Evolutionary conservation across 495 filamentous ascomycete genomes (phyloP).

Genomic region (Hypoxylon trugodes): DNA sequence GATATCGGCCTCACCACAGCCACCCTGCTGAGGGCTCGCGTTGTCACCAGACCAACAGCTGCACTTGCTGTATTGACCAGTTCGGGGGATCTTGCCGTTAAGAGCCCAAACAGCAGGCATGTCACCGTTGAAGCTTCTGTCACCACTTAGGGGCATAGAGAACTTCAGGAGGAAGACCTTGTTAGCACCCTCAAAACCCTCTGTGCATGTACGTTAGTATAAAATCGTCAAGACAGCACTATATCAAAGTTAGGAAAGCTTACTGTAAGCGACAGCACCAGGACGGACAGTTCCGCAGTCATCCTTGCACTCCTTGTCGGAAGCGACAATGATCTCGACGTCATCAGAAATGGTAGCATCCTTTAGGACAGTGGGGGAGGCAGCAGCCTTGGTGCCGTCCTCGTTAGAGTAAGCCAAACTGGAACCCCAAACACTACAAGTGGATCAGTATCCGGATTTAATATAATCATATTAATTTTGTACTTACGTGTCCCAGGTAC

Average conservation of each 20-base stretch:
- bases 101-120: slow-evolving; percentile 76
- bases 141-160: slow-evolving; percentile 65
- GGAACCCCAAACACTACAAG: slow-evolving; percentile 63
- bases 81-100: slow-evolving; percentile 73
- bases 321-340: slow-evolving; percentile 69
- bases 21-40: slow-evolving; percentile 42
- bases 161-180: slow-evolving; percentile 76
- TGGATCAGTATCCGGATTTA: slow-evolving; percentile 8
- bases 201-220: slow-evolving; percentile 48
- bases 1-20: slow-evolving; percentile 77
- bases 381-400: slow-evolving; percentile 58
- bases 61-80: slow-evolving; percentile 70
- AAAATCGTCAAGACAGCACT: not conserved
- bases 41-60: slow-evolving; percentile 67
- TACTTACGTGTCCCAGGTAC: slow-evolving; percentile 64
- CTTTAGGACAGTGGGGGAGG: slow-evolving; percentile 59
- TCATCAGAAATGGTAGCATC: slow-evolving; percentile 62
- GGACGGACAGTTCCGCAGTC: slow-evolving; percentile 66
- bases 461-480: not conserved
- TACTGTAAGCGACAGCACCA: slow-evolving; percentile 69
- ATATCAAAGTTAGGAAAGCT: slow-evolving; percentile 40
- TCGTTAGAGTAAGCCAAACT: slow-evolving; percentile 68
- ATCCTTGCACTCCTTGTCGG: slow-evolving; percentile 62
- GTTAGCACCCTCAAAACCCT: slow-evolving; percentile 68
- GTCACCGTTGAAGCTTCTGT: slow-evolving; percentile 56